Conservation (phyloP, 305 asterid species). For the Solanum hybrid region DNA sequence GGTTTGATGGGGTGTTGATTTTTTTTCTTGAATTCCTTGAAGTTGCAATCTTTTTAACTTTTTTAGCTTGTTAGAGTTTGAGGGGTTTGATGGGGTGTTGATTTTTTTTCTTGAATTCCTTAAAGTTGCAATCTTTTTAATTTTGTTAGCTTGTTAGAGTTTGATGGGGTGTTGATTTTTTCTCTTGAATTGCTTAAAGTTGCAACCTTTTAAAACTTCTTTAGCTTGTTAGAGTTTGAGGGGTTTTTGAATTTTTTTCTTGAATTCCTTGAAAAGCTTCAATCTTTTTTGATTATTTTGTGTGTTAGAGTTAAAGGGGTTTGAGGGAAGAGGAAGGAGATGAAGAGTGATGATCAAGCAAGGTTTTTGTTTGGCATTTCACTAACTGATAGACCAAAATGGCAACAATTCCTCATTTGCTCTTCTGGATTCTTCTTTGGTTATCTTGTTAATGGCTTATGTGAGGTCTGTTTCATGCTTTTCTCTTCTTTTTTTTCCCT, state of each 20-base stretch:
- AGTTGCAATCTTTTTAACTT: too few relatives aligned
- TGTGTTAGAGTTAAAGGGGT: conserved; percentile 1
- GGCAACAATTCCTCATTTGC: conserved; percentile 79
- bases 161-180: neutral
- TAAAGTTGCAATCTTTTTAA: neutral
- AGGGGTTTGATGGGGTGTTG: neutral
- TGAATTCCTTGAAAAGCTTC: neutral
- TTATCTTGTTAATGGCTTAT: conserved; percentile 75
- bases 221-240: neutral
- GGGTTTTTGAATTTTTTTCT: neutral
- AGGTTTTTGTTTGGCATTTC: conserved; percentile 75
- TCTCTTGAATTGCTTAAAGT: neutral
- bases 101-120: neutral
- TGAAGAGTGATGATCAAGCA: conserved; percentile 73
- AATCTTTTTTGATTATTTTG: neutral
- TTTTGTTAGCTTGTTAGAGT: neutral
- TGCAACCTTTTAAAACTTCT: neutral
- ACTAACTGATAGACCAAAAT: conserved; percentile 53
- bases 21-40: too few relatives aligned
- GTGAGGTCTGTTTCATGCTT: conserved; percentile 46
- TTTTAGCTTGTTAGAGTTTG: neutral
- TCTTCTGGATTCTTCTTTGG: conserved; percentile 85
- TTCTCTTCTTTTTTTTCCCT: neutral
- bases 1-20: too few relatives aligned
- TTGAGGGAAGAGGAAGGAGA: conserved; percentile 11